Conservation (phyloP, 2,329 filamentous ascomycete genomes). For the Phialophora chinensis region DNA sequence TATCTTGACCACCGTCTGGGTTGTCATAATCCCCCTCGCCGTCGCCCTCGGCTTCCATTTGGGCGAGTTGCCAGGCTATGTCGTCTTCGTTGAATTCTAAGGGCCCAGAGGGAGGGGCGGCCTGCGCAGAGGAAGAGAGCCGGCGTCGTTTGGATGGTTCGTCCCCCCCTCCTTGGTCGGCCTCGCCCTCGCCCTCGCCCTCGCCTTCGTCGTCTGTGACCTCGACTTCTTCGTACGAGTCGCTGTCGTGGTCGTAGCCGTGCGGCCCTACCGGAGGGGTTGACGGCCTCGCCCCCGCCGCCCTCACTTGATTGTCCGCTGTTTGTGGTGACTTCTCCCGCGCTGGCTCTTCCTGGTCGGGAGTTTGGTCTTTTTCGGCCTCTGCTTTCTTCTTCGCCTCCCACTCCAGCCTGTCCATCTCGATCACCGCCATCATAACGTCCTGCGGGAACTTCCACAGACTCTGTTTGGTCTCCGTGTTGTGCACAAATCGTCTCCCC, state of each 20-base stretch:
- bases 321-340: background rate
- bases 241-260: constrained; percentile 55
- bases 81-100: constrained; percentile 93
- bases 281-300: background rate
- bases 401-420: constrained; percentile 74
- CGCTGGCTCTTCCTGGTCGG: background rate
- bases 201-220: constrained; percentile 66
- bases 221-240: constrained; percentile 79
- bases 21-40: constrained; percentile 63
- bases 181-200: constrained; percentile 56
- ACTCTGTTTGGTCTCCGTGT: constrained; percentile 82
- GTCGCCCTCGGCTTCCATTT: constrained; percentile 84
- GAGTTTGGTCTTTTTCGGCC: background rate
- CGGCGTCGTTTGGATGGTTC: constrained; percentile 56
- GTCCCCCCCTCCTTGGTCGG: constrained; percentile 53
- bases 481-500: constrained; percentile 87
- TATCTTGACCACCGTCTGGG: constrained; percentile 74
- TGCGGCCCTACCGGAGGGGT: constrained; percentile 22
- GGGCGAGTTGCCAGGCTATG: constrained; percentile 87
- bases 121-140: constrained; percentile 55
- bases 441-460: constrained; percentile 94
- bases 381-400: constrained; percentile 61
- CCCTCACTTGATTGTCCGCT: background rate
- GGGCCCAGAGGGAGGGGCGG: constrained; percentile 53
- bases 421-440: constrained; percentile 74